Base-by-base conservation (phyloP, 306 rosid genomes). In the Prosopis cineraria region DNA sequence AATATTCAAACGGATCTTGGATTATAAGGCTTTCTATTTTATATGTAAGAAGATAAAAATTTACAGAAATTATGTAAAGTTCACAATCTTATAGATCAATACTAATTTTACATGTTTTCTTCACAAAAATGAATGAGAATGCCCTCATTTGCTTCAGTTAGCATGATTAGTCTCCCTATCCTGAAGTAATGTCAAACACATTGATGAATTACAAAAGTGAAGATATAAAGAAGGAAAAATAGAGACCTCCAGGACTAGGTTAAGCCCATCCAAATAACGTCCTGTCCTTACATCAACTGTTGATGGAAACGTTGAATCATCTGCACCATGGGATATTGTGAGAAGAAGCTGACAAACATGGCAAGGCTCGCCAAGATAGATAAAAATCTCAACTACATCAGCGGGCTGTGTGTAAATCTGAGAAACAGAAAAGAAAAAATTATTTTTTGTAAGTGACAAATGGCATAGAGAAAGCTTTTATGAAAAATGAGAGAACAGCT, bases 311-410 rank as follows among this genome's bases (percentile, higher is more conserved):
- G 99, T 93, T 59, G 96, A 84, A 84, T 96, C 99, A 90, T 96
- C 97, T 81, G 90, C 96, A 71, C 98, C 97, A 78, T 96, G 99
- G 85, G 96, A 87, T 89, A 96, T 88, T 68, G 97, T 96, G 91
- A 96, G 99, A 93, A 96, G 99, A 86, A 96, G 94, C 87, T 96
- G 98, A 82, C 98, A 93, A 79, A 89, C 96, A 90, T 93, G 97
- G 85, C 99, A 91, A 79, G 99, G 99, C 89, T 93, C 97, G 55
- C 91, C 95, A 64, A 96, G 96, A 90, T 90, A 93, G 81, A 96
- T 91, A 86, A 91, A 93, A 78, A 96, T 84, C 74, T 96, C 98
- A 78, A 96, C 87, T 73, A 90, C 97, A 70, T 96, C 99, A 14
- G 96, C 95, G 67, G 89, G 88, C 90, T 91, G 92, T 40, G 94